These are phyloP conservation scores for Cryptococcus hybrid DNA, from an alignment of 1,284 basidiomycete genomes.

Conservation along the genomic window DNA sequence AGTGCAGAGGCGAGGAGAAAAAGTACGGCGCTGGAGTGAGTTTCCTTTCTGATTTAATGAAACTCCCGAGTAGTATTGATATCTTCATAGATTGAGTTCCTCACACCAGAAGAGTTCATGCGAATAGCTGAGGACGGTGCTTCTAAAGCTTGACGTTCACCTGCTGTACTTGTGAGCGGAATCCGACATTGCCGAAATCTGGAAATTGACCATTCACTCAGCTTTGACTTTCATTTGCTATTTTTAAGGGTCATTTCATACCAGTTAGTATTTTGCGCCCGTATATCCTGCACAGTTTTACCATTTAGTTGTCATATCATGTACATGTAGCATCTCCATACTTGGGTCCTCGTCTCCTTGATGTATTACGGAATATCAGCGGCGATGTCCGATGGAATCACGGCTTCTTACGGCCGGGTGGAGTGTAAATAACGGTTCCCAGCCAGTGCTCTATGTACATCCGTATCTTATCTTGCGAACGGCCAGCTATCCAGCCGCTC, in stretches of 20 bases:
- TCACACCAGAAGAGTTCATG: constrained; percentile 30
- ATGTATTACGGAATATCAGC: too few relatives aligned
- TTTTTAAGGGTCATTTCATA: not conserved
- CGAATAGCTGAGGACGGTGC: not conserved
- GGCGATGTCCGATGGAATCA: too few relatives aligned
- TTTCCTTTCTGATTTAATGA: not conserved
- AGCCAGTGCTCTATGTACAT: too few relatives aligned
- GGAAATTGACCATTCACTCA: not conserved
- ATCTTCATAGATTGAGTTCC: constrained; percentile 22
- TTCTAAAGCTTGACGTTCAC: too few relatives aligned
- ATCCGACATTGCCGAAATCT: not conserved
- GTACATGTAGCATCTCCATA: too few relatives aligned
- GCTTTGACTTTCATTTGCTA: not conserved
- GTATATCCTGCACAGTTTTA: not conserved
- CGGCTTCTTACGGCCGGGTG: too few relatives aligned
- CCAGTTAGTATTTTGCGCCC: not conserved
- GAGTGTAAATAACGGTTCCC: too few relatives aligned
- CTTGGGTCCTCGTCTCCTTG: too few relatives aligned
- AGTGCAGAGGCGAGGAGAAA: constrained; percentile 3
- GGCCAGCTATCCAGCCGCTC: too few relatives aligned
- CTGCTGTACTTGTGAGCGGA: too few relatives aligned
- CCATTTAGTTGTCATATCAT: not conserved
- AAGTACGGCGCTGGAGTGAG: constrained; percentile 12
- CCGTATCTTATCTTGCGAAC: too few relatives aligned
- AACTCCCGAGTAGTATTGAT: not conserved